Evolutionary conservation across 2,329 filamentous ascomycete genomes (phyloP), one percentile per base, ranked within the genome.

Genomic region (Talaromyces sp.): DNA sequence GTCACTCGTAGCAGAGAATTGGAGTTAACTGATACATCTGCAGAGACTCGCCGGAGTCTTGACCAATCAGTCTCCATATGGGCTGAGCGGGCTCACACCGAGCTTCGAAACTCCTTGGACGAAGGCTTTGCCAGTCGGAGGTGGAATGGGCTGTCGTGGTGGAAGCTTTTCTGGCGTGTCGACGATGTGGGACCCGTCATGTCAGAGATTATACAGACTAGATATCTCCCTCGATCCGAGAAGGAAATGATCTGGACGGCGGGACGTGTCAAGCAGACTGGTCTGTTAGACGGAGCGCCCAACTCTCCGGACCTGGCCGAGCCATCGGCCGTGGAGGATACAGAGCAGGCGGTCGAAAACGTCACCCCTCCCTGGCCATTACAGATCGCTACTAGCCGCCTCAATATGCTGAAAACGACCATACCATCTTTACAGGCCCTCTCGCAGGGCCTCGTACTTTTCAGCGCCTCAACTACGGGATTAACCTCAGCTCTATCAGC

Each of bases 111-210:
- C 53, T 83, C 91, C 64, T 83, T 97, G 1, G 88, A 93, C 63
- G 76, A 84, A 45, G 91, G 90, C 0, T 93, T 97, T 65, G 78
- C 82, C 0, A 85, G 89, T n/a, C 80, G 77, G 17, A 80, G 85
- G 39, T 97, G 93, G 93, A 83, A 84, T 25, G 87, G 89, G 62
- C 78, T 96, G 3, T 82, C 86, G 15, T 97, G 93, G 92, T 97
- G 91, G 88, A 96, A 96, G 71, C 81, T 97, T 0, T 91, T 96
- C 69, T 96, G 91, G 91, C 85, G 91, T 19, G 91, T 94, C 22
- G 93, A 97, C 69, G 93, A 97, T 66, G 90, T 97, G 10, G 84
- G 85, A 2, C 88, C 93, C 81, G 85, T 96, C 56, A 86, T 89
- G 2, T 84, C 85, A 1, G 89, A 94, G 64, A 87, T 97, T 60